Evolutionary conservation across 2,329 filamentous ascomycete genomes (phyloP), one percentile per base, ranked within the genome.

Genomic region (Sporothrix brasiliensis): DNA sequence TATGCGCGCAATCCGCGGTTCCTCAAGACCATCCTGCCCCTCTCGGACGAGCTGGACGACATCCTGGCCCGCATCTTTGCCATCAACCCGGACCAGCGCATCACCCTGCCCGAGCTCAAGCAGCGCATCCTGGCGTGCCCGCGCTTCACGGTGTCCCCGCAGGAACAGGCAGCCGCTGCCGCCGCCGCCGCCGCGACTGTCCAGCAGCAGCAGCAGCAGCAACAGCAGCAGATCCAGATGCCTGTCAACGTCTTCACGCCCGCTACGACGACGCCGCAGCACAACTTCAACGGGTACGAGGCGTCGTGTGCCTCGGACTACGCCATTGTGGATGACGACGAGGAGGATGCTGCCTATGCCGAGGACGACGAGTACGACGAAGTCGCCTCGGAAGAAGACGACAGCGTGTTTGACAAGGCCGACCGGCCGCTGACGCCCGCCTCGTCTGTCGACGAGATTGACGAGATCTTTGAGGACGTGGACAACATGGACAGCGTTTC

Each of bases 41-140:
- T 99, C 77, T 94, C 95, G 70, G 86, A 92, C 78, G 94, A 97
- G 78, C 86, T 98, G 79, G 94, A 97, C 82, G 85, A 88, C 78
- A 96, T 99, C 74, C 83, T 99, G 76, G 89, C 89, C 75, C 88
- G 91, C 77, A 92, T 98, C 76, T 99, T 99, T 80, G 90, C 94
- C 77, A 88, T 89, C 79, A 90, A 95, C 80, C 94, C 95, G 70
- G 86, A 89, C 76, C 88, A 92, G 79, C 87, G 95, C 79, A 94
- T 97, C 77, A 90, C 89, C 70, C 86, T 99, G 73, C 82, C 88
- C 70, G 92, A 97, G 81, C 86, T 99, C 70, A 89, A 91, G 77
- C 85, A 88, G 74, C 84, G 91, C 78, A 95, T 98, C 78, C 79
- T 91, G 76, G 85, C 88, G 73, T 97, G 94, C 83, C 84, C 89